Evolutionary conservation across 352 stramenopile genomes (phyloP), one percentile per base, ranked within the genome.

Genomic region (Phytophthora ramorum): DNA sequence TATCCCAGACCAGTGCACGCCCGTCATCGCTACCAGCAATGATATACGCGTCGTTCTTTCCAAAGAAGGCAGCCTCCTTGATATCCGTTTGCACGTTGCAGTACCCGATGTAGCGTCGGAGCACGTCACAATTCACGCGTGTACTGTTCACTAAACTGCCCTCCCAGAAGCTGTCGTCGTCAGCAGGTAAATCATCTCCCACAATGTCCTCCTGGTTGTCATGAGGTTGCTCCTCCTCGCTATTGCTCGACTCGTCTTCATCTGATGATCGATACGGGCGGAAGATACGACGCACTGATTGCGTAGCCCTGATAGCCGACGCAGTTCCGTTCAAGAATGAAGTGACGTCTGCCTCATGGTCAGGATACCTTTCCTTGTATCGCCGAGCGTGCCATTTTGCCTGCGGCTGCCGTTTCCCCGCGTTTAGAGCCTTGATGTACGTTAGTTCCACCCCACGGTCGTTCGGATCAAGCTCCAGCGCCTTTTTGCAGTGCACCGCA

Each of bases 21-120:
- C 91, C 90, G 43, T 97, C 90, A 47, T 97, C 91, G 34, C 88
- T 97, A 4, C 91, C 91, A 4, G 88, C 87, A 24, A 96, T 87
- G 38, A 97, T 87, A 45, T 90, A 95, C 32, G 76, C 79, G 51
- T 95, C 90, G 40, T 96, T 93, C n/a, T 76, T 76, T 0, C 91
- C 91, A 38, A 97, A 93, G 55, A 97, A 97, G 0, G 75, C 75
- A 0, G 89, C 89, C 64, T 97, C 89, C 64, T 97, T 97, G 65
- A 97, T 97, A 35, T 96, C 91, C 0, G 91, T 97, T 69, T 96
- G 81, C 17, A 91, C 69, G 60, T 97, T 97, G 73, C 86, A 92
- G 52, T 94, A 94, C 5, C 90, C 90, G 32, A 95, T 86, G 44
- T 94, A 96, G 0, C 90, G 87, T 30, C 79, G 75, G 13, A 89